These are phyloP conservation scores for Fomitiporia mediterranea DNA, from an alignment of 1,284 basidiomycete genomes.

Conservation along the genomic window DNA sequence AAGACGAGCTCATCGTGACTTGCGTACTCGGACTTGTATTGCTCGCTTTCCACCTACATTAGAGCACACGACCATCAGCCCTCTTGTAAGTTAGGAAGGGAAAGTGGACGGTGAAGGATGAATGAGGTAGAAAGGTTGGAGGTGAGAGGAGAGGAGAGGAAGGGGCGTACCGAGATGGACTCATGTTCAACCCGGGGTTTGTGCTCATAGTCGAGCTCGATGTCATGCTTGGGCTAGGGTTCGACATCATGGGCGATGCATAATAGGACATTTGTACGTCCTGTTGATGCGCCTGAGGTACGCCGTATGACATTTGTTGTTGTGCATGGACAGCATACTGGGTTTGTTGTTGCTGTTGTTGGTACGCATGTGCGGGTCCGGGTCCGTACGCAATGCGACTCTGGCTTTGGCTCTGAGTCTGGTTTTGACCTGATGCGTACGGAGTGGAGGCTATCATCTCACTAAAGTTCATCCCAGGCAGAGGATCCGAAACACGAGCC, in stretches of 20 bases:
- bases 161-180: background rate
- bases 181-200: background rate
- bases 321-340: too few species aligned
- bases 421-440: background rate
- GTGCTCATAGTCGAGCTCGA: background rate
- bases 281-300: background rate
- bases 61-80: background rate
- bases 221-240: background rate
- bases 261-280: background rate
- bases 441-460: background rate
- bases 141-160: background rate
- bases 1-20: background rate
- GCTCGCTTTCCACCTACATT: background rate
- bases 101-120: too few species aligned
- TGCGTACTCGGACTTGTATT: background rate
- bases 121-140: too few species aligned
- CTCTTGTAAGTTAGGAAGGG: too few species aligned
- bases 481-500: constrained; percentile 13
- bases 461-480: background rate
- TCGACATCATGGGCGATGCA: background rate
- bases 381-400: background rate
- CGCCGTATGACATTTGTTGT: too few species aligned
- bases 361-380: background rate
- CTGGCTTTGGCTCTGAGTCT: background rate
- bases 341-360: background rate